Evolutionary conservation across 306 rosid species (phyloP), one percentile per base, ranked within the genome.

Genomic region (Acacia crassicarpa): DNA sequence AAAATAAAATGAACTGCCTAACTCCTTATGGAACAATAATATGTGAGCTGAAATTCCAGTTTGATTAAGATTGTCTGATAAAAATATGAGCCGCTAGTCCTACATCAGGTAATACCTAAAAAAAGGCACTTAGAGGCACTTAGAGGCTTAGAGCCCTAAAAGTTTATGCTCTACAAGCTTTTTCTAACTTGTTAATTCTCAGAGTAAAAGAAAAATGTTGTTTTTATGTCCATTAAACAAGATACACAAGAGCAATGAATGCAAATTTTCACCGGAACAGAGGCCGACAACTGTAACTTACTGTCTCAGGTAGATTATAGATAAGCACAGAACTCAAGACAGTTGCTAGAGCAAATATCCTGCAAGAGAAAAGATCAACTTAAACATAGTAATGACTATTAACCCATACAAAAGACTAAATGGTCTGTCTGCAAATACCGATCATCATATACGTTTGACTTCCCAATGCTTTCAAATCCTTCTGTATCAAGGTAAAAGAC

Each of bases 381-480:
- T 61, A 61, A 46, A 76, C 72, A 43, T 23, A 32, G 46, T 65
- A 76, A 69, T 8, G 77, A 75, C 75, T 45, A 38, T 59, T 76
- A 83, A 67, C 35, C 45, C 19, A 70, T 40, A 80, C 25, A 74
- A 75, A 80, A 80, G 58, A 58, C 53, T 66, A 77, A 59, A 67
- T n/a, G 75, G 78, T 73, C 81, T 81, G 58, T 49, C 66, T 72
- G 79, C 51, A 83, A 89, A 88, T 93, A 95, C 99, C 99, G 87
- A 85, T 95, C 99, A 80, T 95, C 99, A 87, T 95, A 95, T 70
- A 95, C 98, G 76, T 89, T 95, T 80, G 99, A 95, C 88, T 93
- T 95, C 84, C 99, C 99, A 56, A 95, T 46, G 83, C 99, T 95
- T 87, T 95, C 99, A 79, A 95, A 95, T 85, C 99, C 98, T 90